Evolutionary conservation across 306 rosid species (phyloP), one percentile per base, ranked within the genome.

Genomic region (Rubus parviflorus): DNA sequence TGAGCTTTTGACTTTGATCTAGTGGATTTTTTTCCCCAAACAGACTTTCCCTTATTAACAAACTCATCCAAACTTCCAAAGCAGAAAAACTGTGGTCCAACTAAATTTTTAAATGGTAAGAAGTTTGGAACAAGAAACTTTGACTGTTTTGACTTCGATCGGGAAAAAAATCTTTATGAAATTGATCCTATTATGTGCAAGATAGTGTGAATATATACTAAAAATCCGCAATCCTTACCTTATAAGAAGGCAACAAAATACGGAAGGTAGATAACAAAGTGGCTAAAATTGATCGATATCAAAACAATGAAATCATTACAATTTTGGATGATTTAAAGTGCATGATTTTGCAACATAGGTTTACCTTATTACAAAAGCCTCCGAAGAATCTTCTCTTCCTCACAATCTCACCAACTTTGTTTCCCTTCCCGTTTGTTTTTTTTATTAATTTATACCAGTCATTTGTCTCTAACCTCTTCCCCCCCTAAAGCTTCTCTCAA

Each of bases 371-470:
- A 67, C 74, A 51, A 23, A 53, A 25, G 9, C 49, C 46, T 91
- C 96, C 91, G 91, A 91, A 67, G 80, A 88, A 79, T 61, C 70
- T 87, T 91, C 90, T 68, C 89, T 87, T 81, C 96, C 96, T 65
- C 80, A 87, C 88, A 87, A 85, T 87, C 82, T 53, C 83, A 85
- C 86, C 86, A 63, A 83, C 82, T 77, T 61, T 69, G 56, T 38
- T 57, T 78, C 85, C 69, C 57, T 74, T 75, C 60, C 49, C 43
- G 40, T 51, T 63, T 12, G 43, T 69, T 72, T 49, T 25, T 45
- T 47, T 30, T 1, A 0, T 30, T 30, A 30, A 22, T 40, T 60
- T 65, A 68, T 70, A 48, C 35, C 16, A 49, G 47, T 63, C 82
- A 72, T 41, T 49, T 79, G 69, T 70, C 75, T 63, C 80, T 75